These are phyloP conservation scores for Eragrostis curvula DNA, from an alignment of 176 grass and related monocot species.

Conservation along the genomic window DNA sequence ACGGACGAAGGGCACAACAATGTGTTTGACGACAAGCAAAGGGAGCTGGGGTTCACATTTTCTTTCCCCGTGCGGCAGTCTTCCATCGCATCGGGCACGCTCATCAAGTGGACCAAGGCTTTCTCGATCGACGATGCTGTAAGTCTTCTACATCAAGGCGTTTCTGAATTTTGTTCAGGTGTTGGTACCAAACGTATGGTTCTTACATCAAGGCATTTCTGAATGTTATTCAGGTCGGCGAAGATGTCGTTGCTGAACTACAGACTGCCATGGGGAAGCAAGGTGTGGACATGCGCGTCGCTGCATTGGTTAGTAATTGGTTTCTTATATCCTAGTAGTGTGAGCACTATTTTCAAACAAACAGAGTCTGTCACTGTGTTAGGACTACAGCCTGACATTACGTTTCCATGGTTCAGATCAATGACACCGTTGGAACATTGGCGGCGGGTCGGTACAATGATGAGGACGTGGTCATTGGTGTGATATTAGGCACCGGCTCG, in stretches of 20 bases:
- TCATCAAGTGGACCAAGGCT: constrained; percentile 97
- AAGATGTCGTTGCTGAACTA: constrained; percentile 74
- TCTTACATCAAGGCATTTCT: constrained; percentile 10
- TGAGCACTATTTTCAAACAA: not conserved
- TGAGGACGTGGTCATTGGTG: constrained; percentile 52
- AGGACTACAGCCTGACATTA: constrained; percentile 1
- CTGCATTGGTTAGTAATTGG: constrained; percentile 61
- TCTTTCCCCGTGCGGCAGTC: constrained; percentile 86
- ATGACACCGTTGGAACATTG: constrained; percentile 87
- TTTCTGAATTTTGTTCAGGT: constrained; percentile 51
- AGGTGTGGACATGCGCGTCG: constrained; percentile 66
- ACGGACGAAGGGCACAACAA: constrained; percentile 24
- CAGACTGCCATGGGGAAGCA: constrained; percentile 73
- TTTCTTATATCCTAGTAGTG: not conserved
- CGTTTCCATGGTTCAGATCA: constrained; percentile 55
- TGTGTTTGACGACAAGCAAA: constrained; percentile 31
- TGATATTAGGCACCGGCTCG: constrained; percentile 75
- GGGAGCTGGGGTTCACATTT: constrained; percentile 89
- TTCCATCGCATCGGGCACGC: constrained; percentile 70
- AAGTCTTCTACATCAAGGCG: not conserved
- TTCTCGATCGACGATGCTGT: constrained; percentile 68
- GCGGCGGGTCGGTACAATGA: constrained; percentile 71
- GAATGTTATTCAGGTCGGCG: constrained; percentile 56
- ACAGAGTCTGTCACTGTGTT: not conserved
- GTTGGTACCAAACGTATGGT: not conserved